These are phyloP conservation scores for Colletotrichum filicis DNA, from an alignment of 2,329 filamentous ascomycete species.

Conservation along the genomic window DNA sequence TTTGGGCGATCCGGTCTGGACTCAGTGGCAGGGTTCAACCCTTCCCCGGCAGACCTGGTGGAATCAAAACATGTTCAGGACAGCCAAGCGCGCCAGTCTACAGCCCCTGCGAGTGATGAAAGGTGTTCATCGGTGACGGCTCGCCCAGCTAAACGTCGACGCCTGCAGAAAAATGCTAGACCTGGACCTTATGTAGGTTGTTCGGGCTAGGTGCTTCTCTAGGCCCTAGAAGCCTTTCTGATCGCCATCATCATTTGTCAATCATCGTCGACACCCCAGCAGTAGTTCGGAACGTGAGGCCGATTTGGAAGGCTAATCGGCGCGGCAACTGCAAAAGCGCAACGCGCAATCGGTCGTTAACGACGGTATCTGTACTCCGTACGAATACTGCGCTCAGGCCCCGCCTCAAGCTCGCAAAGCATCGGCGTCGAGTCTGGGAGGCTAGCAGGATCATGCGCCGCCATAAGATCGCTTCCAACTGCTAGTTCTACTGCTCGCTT, in stretches of 20 bases:
- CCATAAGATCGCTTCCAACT: constrained; percentile 13
- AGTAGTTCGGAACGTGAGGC: constrained; percentile 21
- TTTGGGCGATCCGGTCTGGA: constrained; percentile 7
- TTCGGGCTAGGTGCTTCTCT: constrained; percentile 13
- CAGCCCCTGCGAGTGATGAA: neutral
- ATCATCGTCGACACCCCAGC: neutral
- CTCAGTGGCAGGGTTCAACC: constrained; percentile 20
- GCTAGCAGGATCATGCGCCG: constrained; percentile 19
- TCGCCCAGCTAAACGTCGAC: constrained; percentile 9
- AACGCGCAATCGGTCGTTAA: constrained; percentile 1
- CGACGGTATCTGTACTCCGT: neutral
- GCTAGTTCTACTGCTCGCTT: constrained; percentile 1
- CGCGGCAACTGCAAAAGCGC: constrained; percentile 1
- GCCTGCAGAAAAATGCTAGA: neutral
- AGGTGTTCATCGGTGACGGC: constrained; percentile 1
- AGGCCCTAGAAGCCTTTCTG: neutral
- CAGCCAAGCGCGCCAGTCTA: constrained; percentile 23
- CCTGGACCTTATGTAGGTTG: constrained; percentile 12
- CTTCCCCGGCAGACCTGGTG: constrained; percentile 4
- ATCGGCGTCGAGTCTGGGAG: constrained; percentile 14
- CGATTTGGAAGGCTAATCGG: constrained; percentile 28
- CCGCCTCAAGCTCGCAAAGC: neutral
- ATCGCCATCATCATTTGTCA: constrained; percentile 10
- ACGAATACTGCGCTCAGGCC: constrained; percentile 14
- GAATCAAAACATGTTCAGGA: constrained; percentile 8